Base-by-base conservation (phyloP, 2,329 filamentous ascomycete species). In the Monosporascus sp. region DNA sequence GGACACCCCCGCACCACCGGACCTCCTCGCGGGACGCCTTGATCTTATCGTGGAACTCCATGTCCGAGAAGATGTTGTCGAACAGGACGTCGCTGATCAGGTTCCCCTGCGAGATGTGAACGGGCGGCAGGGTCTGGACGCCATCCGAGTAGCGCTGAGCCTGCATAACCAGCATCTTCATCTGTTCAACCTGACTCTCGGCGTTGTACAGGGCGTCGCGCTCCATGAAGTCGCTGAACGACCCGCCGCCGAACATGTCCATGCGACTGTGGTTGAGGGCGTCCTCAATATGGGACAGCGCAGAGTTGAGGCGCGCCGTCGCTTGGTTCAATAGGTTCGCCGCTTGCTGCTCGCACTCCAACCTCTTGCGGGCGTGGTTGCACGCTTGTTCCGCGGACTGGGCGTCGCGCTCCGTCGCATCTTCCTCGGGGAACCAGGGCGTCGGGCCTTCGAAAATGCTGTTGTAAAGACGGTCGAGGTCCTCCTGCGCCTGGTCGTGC, bases 371-470 rank as follows among this genome's bases (percentile, higher is more conserved):
- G 7, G 69, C 62, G 24, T 69, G 63, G 40, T 75, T 69, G 57
- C 76, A 78, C 2, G 62, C 59, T 24, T 65, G 62, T 34, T 71
- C 58, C 1, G 73, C 71, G 5, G 62, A 54, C 9, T 68, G 60
- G 20, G 73, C 65, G 1, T 64, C 63, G 5, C 65, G 55, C 61
- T 83, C 79, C 50, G 67, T 66, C 27, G 66, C 61, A 53, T 84
- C 80, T 60, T 84, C 80, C n/a, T 76, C 76, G 0, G 78, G 77
- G 26, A 80, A 77, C 0, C 72, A 75, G 0, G 77, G 77, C 1
- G 79, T 82, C 5, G 76, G 74, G 0, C 80, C 80, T 9, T 70
- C 65, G 60, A 84, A 84, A 55, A 84, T 76, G 49, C 69, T 71
- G n/a, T 75, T 63, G 63, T 83, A 83, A 3, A 84, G 69, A 3